Conservation (phyloP, 768 basidiomycete species). For the Boletus sp. region DNA sequence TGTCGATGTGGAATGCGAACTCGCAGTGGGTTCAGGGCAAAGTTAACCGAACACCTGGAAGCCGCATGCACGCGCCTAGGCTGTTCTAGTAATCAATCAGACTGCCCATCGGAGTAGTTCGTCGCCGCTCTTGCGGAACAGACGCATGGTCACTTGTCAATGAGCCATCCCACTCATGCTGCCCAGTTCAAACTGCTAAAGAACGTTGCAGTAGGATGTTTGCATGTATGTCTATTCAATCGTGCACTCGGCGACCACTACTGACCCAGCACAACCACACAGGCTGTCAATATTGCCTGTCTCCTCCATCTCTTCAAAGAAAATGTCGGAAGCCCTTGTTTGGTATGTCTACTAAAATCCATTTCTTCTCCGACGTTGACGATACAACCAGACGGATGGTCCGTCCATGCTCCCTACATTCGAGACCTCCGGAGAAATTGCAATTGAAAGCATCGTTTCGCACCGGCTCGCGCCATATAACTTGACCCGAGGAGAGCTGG, state of each 20-base stretch:
- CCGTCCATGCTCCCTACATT: conserved; percentile 85
- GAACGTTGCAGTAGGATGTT: conserved; percentile 23
- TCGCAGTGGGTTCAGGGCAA: background rate
- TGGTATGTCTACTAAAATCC: conserved; percentile 37
- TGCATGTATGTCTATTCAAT: conserved; percentile 24
- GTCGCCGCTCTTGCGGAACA: background rate
- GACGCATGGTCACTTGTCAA: background rate
- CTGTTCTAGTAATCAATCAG: too few relatives aligned
- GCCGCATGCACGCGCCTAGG: background rate
- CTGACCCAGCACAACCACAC: conserved; percentile 19
- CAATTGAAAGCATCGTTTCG: conserved; percentile 62
- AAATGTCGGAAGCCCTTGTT: conserved; percentile 55
- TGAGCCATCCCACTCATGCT: conserved; percentile 12
- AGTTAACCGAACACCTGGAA: background rate
- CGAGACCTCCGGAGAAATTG: conserved; percentile 53
- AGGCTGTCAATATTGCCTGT: conserved; percentile 57
- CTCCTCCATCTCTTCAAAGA: conserved; percentile 62
- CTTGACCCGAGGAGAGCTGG: conserved; percentile 72
- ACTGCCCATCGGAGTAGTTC: background rate
- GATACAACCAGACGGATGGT: conserved; percentile 53
- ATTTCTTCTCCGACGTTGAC: background rate
- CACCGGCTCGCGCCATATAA: conserved; percentile 47
- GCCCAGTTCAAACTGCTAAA: conserved; percentile 17
- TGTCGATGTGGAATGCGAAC: background rate
- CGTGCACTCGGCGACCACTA: background rate